Conservation (phyloP, 2,329 filamentous ascomycete genomes). For the Scedosporium dehoogii region DNA sequence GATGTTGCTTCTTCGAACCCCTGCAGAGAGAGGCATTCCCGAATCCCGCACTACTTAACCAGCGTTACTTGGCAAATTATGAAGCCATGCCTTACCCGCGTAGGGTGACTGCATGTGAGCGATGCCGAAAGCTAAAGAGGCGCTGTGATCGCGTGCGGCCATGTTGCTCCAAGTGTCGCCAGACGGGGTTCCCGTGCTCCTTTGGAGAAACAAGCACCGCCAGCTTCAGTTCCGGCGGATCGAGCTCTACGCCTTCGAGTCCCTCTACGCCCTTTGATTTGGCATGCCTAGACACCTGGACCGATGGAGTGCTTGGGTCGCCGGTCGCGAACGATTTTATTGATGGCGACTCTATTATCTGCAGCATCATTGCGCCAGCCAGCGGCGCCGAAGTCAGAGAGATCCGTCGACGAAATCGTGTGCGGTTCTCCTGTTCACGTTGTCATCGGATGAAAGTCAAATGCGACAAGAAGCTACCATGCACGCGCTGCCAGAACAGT, state of each 20-base stretch:
- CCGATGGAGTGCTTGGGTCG: background rate
- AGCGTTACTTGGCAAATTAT: background rate
- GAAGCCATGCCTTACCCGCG: background rate
- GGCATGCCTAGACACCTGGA: background rate
- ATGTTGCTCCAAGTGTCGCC: background rate
- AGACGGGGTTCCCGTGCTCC: background rate
- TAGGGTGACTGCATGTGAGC: conserved; percentile 4
- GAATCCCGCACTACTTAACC: background rate
- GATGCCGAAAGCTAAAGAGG: conserved; percentile 4
- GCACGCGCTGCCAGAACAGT: conserved; percentile 22
- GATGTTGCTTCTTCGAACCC: no score
- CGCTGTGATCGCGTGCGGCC: conserved; percentile 6
- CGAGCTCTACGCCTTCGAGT: background rate
- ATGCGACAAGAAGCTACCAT: conserved; percentile 26
- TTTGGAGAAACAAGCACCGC: background rate
- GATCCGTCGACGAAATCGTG: conserved; percentile 21
- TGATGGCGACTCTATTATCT: background rate
- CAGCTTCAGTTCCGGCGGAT: background rate
- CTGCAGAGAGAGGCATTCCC: background rate
- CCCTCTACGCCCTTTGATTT: background rate
- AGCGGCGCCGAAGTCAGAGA: background rate
- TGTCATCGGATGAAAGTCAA: conserved; percentile 28
- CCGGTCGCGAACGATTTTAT: background rate
- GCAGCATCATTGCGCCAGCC: background rate
- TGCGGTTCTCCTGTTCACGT: conserved; percentile 24